Conservation (phyloP, 2,329 filamentous ascomycete genomes). For the Beauveria varroae region DNA sequence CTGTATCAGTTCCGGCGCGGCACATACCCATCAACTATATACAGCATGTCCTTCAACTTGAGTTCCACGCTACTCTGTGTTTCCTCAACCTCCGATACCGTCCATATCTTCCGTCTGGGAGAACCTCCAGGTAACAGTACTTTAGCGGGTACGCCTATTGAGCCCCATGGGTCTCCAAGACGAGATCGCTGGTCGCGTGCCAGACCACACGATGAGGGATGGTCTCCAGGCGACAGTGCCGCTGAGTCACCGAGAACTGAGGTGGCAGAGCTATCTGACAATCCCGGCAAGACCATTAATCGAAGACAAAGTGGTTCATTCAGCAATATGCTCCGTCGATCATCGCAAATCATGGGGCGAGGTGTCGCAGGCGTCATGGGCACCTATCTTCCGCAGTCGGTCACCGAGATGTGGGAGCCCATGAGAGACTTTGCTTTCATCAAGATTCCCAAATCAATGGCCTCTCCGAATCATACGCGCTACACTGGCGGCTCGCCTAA, state of each 20-base stretch:
- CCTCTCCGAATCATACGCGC: conserved; percentile 15
- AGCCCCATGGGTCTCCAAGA: conserved; percentile 33
- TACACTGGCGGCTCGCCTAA: conserved; percentile 25
- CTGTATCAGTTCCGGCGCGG: conserved; percentile 93
- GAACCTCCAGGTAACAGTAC: conserved; percentile 35
- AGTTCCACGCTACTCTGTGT: conserved; percentile 90
- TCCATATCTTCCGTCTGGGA: conserved; percentile 86
- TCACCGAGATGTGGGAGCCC: conserved; percentile 98
- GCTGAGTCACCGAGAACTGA: conserved; percentile 49
- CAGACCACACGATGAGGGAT: conserved; percentile 41
- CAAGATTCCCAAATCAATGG: conserved; percentile 64
- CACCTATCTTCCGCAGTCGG: conserved; percentile 84
- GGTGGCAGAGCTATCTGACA: conserved; percentile 29
- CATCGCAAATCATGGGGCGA: conserved; percentile 87
- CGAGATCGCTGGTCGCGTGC: conserved; percentile 47
- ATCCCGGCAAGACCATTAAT: conserved; percentile 22
- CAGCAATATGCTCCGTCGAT: conserved; percentile 84
- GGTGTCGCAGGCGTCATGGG: conserved; percentile 83
- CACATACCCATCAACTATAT: conserved; percentile 92
- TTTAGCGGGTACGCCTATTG: conserved; percentile 28
- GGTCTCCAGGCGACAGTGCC: conserved; percentile 35
- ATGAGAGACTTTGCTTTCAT: conserved; percentile 93
- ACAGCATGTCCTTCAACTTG: conserved; percentile 98
- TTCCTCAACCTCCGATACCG: conserved; percentile 90
- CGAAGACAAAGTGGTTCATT: conserved; percentile 65